Conservation (phyloP, 1,284 basidiomycete genomes). For the Inonotus hispidus region DNA sequence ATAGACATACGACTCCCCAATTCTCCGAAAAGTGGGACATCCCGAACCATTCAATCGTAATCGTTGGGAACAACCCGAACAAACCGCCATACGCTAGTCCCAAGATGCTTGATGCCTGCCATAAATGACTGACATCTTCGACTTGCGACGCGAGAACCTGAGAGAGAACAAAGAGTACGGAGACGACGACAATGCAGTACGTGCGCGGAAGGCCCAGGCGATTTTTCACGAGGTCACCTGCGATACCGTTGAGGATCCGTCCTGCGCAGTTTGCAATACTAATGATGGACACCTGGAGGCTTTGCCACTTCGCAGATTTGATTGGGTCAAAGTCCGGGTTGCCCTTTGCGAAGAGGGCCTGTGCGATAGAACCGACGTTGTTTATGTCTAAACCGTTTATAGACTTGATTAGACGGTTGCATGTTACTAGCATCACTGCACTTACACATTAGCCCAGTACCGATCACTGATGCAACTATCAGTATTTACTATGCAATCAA, state of each 20-base stretch:
- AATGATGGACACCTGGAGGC: constrained; percentile 79
- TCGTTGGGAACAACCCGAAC: constrained; percentile 73
- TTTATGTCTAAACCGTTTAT: constrained; percentile 65
- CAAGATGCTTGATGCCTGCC: constrained; percentile 69
- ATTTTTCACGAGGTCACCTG: constrained; percentile 68
- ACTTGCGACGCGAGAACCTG: constrained; percentile 52
- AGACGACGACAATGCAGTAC: constrained; percentile 65
- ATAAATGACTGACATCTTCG: constrained; percentile 58
- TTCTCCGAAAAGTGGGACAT: constrained; percentile 75
- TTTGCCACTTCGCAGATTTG: constrained; percentile 72
- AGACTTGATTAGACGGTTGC: background rate
- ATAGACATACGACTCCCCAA: constrained; percentile 76
- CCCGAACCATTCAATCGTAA: constrained; percentile 86
- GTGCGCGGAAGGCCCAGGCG: constrained; percentile 58
- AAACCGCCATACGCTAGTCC: constrained; percentile 75
- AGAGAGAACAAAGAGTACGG: constrained; percentile 62
- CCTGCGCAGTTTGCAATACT: constrained; percentile 83
- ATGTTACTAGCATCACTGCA: constrained; percentile 12
- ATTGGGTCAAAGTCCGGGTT: constrained; percentile 59
- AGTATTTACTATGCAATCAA: background rate
- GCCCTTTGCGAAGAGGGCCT: constrained; percentile 72
- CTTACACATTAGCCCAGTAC: constrained; percentile 86
- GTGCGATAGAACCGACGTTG: constrained; percentile 90
- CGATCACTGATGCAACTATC: constrained; percentile 53
- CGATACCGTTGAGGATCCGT: constrained; percentile 52